Base-by-base conservation (phyloP, 2,329 filamentous ascomycete genomes). In the Colletotrichum salicis region DNA sequence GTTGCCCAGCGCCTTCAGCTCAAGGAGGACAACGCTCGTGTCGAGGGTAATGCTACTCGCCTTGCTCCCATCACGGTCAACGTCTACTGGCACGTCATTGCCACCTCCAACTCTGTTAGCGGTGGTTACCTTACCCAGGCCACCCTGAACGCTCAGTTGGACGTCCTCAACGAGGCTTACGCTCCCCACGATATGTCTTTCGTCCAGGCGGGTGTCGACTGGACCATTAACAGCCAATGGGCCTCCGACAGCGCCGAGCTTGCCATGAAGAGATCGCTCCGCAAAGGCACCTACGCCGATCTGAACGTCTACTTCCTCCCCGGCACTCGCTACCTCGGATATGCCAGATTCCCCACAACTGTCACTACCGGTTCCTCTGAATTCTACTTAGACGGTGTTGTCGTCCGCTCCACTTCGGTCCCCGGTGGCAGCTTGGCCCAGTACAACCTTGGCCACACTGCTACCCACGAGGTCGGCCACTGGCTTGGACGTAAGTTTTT, bases 261-360 rank as follows among this genome's bases (percentile, higher is more conserved):
- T 52, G 78, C 76, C 56, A 86, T 86, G 84, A 86, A 86, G 81
- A 76, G 76, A 27, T 75, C 82, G 33, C 82, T 87, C 56, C 83
- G 84, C 76, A 80, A 84, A 77, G 82, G 83, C 68, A 78, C 74
- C 58, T 84, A 84, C 76, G 64, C 76, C 12, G 78, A 82, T 72
- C 81, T 87, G 64, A 87, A 87, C 80, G 62, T 86, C 56, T 87
- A 87, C 82, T 84, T 85, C 78, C 76, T 84, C 54, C 79, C 86
- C 55, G 79, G 77, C 37, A 78, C 77, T 62, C 78, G 82, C 54
- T 70, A 67, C 41, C 80, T 86, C 10, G 84, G 85, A 15, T 85
- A 86, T 78, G 85, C 82, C 80, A 85, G 85, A 79, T 85, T 85
- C 80, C 85, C 85, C 29, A 54, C 59, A 15, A 45, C 54, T 29